Percentiles rank a stretch among this genome's conserved stretches.
phyloP scores from a whole-genome alignment of 2,329 filamentous ascomycete species.

The Tolypocladium cylindrosporum region DNA sequence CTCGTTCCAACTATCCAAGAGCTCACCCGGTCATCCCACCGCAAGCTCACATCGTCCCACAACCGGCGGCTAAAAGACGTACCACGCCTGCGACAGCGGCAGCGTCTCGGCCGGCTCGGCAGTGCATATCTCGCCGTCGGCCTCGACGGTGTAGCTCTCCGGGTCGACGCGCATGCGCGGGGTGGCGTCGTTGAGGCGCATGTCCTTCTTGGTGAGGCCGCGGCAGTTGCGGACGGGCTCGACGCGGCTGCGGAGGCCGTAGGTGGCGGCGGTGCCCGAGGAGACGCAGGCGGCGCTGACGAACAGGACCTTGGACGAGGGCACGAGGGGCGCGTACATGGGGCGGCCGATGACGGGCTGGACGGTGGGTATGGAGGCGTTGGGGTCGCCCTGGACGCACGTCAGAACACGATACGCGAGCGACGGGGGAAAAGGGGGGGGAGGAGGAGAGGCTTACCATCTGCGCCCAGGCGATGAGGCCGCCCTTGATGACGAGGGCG shows the following conservation, averaged over 20 bases:
- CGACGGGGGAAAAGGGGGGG: not conserved
- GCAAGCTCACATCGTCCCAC: not conserved
- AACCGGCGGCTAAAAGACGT: conserved; percentile 49
- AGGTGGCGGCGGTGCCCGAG: conserved; percentile 56
- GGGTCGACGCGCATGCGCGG: conserved; percentile 88
- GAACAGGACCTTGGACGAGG: conserved; percentile 67
- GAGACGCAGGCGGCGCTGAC: conserved; percentile 66
- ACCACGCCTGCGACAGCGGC: conserved; percentile 70
- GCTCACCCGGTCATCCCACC: not conserved
- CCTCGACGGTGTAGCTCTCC: conserved; percentile 80
- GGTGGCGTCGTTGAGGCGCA: conserved; percentile 79
- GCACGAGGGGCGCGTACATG: conserved; percentile 74
- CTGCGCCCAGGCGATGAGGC: conserved; percentile 70
- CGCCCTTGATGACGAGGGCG: conserved; percentile 71
- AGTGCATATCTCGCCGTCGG: conserved; percentile 64
- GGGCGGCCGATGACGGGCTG: conserved; percentile 75
- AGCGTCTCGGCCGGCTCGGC: conserved; percentile 63
- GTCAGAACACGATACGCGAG: not conserved
- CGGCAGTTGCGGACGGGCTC: conserved; percentile 72
- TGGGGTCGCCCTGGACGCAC: conserved; percentile 56
- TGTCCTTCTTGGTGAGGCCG: conserved; percentile 68
- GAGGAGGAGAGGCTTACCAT: conserved; percentile 50
- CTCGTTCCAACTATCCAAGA: not conserved
- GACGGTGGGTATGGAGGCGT: conserved; percentile 78
- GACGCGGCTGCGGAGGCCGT: conserved; percentile 68